Percentiles rank a stretch among this genome's conserved stretches.
These are phyloP conservation scores for Polygonum maritimum DNA, from an alignment of 148 eudicot genomes.

Conservation along the genomic window DNA sequence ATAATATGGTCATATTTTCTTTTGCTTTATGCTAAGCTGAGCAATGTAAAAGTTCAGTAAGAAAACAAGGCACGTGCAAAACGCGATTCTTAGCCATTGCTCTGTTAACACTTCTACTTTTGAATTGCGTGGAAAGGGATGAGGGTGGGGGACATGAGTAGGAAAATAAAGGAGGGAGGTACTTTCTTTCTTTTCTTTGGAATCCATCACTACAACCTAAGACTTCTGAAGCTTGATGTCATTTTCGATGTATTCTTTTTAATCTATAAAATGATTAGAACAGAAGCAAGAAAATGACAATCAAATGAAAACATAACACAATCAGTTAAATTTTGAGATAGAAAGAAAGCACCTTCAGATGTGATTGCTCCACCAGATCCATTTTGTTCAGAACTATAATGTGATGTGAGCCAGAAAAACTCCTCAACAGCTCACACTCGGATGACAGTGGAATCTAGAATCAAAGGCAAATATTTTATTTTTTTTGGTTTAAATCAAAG, in stretches of 20 bases:
- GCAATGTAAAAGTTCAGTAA: not conserved
- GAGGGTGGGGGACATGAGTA: not conserved
- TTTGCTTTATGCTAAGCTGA: not conserved
- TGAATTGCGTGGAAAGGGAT: too few relatives aligned
- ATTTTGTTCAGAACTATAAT: slow-evolving; percentile 64
- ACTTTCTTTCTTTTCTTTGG: not conserved
- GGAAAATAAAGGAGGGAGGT: not conserved
- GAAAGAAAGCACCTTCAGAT: slow-evolving; percentile 33
- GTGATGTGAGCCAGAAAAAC: slow-evolving; percentile 34
- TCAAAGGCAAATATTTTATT: not conserved
- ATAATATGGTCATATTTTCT: not conserved
- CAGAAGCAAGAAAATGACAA: not conserved
- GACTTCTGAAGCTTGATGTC: not conserved
- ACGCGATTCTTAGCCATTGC: not conserved
- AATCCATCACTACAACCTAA: not conserved
- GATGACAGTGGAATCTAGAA: slow-evolving; percentile 74
- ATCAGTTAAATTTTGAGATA: not conserved
- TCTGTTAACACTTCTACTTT: not conserved
- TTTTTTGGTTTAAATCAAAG: too few relatives aligned
- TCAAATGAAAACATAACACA: not conserved
- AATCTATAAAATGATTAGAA: not conserved
- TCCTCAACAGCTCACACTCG: slow-evolving; percentile 37
- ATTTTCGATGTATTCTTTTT: not conserved
- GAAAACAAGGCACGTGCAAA: not conserved
- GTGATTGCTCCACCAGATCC: slow-evolving; percentile 53